Conservation (phyloP, 371 early-diverging fungal genomes). For the Batkoa obscura region DNA sequence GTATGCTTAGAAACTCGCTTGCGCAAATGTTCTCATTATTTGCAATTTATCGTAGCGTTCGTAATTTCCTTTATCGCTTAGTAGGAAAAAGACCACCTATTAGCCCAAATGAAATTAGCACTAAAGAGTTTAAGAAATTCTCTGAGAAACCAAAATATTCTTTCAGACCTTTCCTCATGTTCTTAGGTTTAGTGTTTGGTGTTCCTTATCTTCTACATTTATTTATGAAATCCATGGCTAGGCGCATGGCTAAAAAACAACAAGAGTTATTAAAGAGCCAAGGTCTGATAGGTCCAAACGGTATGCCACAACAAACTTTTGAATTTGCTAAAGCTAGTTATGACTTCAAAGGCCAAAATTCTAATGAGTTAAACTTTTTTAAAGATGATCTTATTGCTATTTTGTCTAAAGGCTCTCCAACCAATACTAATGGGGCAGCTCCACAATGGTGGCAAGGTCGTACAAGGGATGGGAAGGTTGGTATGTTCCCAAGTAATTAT, state of each 20-base stretch:
- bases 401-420: slow-evolving; percentile 46
- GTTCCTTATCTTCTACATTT: slow-evolving; percentile 78
- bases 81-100: slow-evolving; percentile 43
- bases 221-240: slow-evolving; percentile 47
- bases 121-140: slow-evolving; percentile 44
- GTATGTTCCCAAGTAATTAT: slow-evolving; percentile 81
- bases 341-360: slow-evolving; percentile 57
- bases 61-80: slow-evolving; percentile 31
- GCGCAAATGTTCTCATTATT: slow-evolving; percentile 60
- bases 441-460: slow-evolving; percentile 78
- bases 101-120: slow-evolving; percentile 40
- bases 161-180: slow-evolving; percentile 54
- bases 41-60: slow-evolving; percentile 41
- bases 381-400: slow-evolving; percentile 78
- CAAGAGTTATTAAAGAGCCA: slow-evolving; percentile 11
- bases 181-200: slow-evolving; percentile 63
- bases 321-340: slow-evolving; percentile 77
- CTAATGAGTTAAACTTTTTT: slow-evolving; percentile 58
- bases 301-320: slow-evolving; percentile 22
- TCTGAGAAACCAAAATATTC: slow-evolving; percentile 27
- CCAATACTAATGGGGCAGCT: slow-evolving; percentile 27
- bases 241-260: slow-evolving; percentile 14
- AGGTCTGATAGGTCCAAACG: slow-evolving; percentile 10
- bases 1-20: slow-evolving; percentile 57
- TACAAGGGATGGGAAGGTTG: slow-evolving; percentile 57